Conservation (phyloP, 2,329 filamentous ascomycete genomes). For the Periconia sp. region DNA sequence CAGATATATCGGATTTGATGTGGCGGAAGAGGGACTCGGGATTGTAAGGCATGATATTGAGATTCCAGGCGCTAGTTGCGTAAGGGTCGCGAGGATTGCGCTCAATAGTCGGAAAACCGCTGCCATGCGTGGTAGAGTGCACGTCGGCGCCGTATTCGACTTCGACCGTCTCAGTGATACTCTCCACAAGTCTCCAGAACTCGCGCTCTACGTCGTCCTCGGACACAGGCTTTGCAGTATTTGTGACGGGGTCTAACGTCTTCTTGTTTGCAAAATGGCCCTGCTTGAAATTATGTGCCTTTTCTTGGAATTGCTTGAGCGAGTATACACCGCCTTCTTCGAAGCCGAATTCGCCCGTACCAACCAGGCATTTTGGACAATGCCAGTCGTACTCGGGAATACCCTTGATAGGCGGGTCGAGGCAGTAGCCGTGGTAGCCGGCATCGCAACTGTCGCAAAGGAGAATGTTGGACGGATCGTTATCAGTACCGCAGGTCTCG, state of each 20-base stretch:
- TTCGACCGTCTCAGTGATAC: conserved; percentile 92
- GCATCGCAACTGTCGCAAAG: conserved; percentile 92
- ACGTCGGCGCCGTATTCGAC: conserved; percentile 99
- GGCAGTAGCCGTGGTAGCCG: conserved; percentile 83
- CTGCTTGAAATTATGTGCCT: conserved; percentile 93
- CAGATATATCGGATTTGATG: conserved; percentile 97
- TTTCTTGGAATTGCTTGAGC: conserved; percentile 93
- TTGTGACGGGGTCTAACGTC: conserved; percentile 83
- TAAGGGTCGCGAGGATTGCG: conserved; percentile 87
- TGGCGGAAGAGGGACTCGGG: conserved; percentile 93
- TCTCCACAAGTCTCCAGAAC: conserved; percentile 95
- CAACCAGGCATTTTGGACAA: conserved; percentile 91
- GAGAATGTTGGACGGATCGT: conserved; percentile 73
- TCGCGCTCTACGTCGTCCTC: conserved; percentile 96
- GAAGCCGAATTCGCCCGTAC: conserved; percentile 95
- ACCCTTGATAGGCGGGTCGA: conserved; percentile 81
- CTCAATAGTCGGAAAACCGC: conserved; percentile 93
- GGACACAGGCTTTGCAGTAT: conserved; percentile 79
- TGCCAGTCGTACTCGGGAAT: conserved; percentile 92
- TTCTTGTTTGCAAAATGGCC: conserved; percentile 90
- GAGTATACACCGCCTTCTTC: conserved; percentile 97
- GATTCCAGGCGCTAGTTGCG: conserved; percentile 90
- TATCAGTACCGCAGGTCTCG: conserved; percentile 82
- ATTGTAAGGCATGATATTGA: conserved; percentile 90
- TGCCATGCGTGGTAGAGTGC: conserved; percentile 96